These are phyloP conservation scores for Fusarium cyanostomum DNA, from an alignment of 2,329 filamentous ascomycete species.

Conservation along the genomic window DNA sequence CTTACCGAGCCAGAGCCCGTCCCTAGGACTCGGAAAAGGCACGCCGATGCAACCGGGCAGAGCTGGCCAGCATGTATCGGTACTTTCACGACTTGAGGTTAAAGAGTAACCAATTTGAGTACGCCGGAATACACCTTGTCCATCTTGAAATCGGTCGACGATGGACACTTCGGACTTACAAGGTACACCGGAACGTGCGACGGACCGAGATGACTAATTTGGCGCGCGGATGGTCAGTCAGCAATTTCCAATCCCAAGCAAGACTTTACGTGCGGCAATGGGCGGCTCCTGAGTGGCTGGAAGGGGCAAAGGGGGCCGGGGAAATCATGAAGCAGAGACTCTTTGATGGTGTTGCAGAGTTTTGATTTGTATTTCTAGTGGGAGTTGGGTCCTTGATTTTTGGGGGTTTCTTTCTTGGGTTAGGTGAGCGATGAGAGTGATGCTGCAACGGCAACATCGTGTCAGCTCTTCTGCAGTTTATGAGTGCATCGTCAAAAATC, in stretches of 20 bases:
- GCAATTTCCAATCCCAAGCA: constrained; percentile 32
- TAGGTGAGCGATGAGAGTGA: constrained; percentile 27
- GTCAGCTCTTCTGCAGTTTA: background rate
- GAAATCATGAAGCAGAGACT: constrained; percentile 25
- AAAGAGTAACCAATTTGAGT: background rate
- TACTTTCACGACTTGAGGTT: background rate
- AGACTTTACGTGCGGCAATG: constrained; percentile 11
- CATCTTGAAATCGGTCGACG: background rate
- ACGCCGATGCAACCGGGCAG: background rate
- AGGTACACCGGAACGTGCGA: constrained; percentile 1
- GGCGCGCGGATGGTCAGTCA: constrained; percentile 38
- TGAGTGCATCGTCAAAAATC: constrained; percentile 5
- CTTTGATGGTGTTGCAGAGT: background rate
- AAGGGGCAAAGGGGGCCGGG: constrained; percentile 6
- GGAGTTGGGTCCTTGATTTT: background rate
- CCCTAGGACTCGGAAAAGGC: background rate
- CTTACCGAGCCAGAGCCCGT: constrained; percentile 17
- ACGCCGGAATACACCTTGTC: background rate
- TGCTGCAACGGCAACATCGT: constrained; percentile 8
- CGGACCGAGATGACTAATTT: constrained; percentile 34
- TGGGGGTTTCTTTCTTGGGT: background rate
- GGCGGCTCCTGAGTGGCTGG: constrained; percentile 28
- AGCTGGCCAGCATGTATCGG: background rate
- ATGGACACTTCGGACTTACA: background rate
- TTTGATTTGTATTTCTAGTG: constrained; percentile 18